phyloP scores from a whole-genome alignment of 129 eudicot genomes.

The Flaveria ramosissima region DNA sequence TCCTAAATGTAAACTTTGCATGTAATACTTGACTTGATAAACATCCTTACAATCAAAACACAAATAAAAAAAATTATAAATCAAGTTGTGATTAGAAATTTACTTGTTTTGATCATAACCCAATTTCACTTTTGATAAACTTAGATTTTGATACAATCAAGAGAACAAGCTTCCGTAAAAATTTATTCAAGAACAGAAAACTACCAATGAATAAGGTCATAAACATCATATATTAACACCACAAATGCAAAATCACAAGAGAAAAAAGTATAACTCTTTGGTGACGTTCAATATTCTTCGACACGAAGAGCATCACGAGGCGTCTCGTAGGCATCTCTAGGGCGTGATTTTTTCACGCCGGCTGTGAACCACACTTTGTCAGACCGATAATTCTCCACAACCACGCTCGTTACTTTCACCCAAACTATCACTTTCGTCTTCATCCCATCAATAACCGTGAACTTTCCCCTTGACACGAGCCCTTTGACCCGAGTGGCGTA shows the following conservation, averaged over 20 bases:
- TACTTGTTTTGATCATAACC: too few relatives aligned
- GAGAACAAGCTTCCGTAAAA: too few relatives aligned
- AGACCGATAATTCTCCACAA: conserved; percentile 61
- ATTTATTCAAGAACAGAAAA: conserved; percentile 19
- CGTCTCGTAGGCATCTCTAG: conserved; percentile 64
- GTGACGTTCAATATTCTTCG: conserved; percentile 55
- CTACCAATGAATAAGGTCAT: conserved; percentile 38
- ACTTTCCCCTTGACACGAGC: conserved; percentile 70
- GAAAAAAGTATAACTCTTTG: not conserved
- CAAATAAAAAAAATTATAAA: not conserved
- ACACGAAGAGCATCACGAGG: conserved; percentile 61
- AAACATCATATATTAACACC: conserved; percentile 33
- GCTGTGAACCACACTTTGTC: conserved; percentile 84
- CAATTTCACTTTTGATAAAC: too few relatives aligned
- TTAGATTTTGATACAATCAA: too few relatives aligned
- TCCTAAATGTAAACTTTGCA: too few relatives aligned
- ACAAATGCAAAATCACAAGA: conserved; percentile 15
- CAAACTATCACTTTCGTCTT: conserved; percentile 78
- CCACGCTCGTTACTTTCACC: conserved; percentile 70
- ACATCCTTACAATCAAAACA: too few relatives aligned
- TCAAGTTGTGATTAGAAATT: not conserved
- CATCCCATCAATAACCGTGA: conserved; percentile 71
- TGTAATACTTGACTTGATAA: too few relatives aligned
- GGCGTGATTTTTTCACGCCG: conserved; percentile 72
- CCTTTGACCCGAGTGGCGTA: conserved; percentile 71